Evolutionary conservation across 768 basidiomycete species (phyloP).

Genomic region (Fomitopsis serialis): DNA sequence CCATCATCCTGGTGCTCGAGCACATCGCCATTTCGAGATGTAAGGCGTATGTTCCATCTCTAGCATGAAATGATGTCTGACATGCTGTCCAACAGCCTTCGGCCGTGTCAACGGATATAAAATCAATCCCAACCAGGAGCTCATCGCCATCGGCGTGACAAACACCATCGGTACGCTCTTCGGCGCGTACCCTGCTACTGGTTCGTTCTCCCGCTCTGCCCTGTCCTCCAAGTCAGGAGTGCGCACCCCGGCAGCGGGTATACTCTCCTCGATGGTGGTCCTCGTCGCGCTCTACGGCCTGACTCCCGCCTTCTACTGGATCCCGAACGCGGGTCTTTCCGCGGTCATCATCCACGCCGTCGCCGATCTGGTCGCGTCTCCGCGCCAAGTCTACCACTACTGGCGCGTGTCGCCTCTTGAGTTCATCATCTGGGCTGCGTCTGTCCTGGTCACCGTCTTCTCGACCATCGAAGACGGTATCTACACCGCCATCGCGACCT

Average conservation of each 20-base stretch:
- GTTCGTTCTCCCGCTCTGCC: conserved; percentile 97
- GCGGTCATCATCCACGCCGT: conserved; percentile 96
- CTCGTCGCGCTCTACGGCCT: conserved; percentile 93
- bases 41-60: conserved; percentile 22
- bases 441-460: conserved; percentile 87
- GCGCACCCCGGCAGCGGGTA: conserved; percentile 89
- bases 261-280: conserved; percentile 81
- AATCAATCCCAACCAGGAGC: conserved; percentile 89
- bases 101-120: conserved; percentile 94
- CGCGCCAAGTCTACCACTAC: conserved; percentile 77
- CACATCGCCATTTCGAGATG: conserved; percentile 98
- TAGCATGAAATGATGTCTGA: neutral
- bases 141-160: conserved; percentile 96
- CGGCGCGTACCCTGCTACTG: conserved; percentile 91
- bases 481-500: conserved; percentile 80
- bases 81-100: conserved; percentile 51
- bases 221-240: conserved; percentile 96
- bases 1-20: conserved; percentile 86
- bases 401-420: conserved; percentile 95
- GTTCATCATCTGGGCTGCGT: conserved; percentile 82
- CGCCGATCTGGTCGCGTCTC: conserved; percentile 81
- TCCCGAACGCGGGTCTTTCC: conserved; percentile 75
- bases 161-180: conserved; percentile 90
- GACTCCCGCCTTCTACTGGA: conserved; percentile 90
- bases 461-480: conserved; percentile 92